Evolutionary conservation across 1,284 basidiomycete genomes (phyloP).

Genomic region (Leccinum olivaceoglutinosum): DNA sequence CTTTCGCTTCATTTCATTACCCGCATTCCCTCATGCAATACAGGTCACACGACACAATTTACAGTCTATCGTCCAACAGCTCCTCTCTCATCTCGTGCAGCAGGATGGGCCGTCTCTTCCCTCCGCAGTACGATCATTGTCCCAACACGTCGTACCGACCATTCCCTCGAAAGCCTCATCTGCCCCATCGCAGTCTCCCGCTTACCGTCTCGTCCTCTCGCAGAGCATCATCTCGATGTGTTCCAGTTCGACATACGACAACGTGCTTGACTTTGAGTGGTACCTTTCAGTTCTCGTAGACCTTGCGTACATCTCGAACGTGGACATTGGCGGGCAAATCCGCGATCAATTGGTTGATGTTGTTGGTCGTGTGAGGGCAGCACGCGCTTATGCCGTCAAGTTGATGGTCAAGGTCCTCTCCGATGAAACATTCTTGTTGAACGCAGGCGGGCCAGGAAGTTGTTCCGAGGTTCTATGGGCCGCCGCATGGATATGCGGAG

Average conservation of each 20-base stretch:
- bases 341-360: conserved; percentile 86
- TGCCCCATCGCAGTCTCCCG: conserved; percentile 61
- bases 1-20: background rate
- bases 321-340: conserved; percentile 70
- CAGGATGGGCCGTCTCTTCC: conserved; percentile 48
- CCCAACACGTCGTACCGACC: conserved; percentile 42
- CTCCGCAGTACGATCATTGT: conserved; percentile 58
- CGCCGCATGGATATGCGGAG: conserved; percentile 93
- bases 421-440: conserved; percentile 69
- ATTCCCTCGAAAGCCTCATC: conserved; percentile 36
- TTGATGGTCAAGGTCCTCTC: conserved; percentile 76
- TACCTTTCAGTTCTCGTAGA: conserved; percentile 91
- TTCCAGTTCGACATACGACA: conserved; percentile 78
- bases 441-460: conserved; percentile 54
- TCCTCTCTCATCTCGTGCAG: conserved; percentile 81
- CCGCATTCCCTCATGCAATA: conserved; percentile 3
- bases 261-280: conserved; percentile 94
- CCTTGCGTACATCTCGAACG: conserved; percentile 79
- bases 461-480: conserved; percentile 86
- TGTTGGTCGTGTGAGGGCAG: conserved; percentile 73
- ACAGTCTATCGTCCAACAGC: conserved; percentile 83
- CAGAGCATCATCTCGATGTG: conserved; percentile 82
- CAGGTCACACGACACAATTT: conserved; percentile 81
- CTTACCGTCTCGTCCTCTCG: conserved; percentile 80
- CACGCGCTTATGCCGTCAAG: conserved; percentile 74